Evolutionary conservation across 208 protist genomes (phyloP).

Genomic region (Blastocrithidia nonstop): DNA sequence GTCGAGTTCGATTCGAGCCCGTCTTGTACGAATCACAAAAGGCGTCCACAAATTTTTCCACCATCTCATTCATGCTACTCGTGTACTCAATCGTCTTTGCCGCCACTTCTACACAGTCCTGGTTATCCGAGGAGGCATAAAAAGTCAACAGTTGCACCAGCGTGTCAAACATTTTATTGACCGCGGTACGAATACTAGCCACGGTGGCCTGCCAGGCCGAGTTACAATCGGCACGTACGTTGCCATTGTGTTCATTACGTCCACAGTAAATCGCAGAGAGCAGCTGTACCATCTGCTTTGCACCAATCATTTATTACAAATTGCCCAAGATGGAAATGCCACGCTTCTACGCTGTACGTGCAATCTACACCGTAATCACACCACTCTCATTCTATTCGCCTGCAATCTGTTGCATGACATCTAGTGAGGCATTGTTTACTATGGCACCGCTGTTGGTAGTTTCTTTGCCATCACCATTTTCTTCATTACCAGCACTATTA

Average conservation of each 20-base stretch:
- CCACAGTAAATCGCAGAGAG: constrained; percentile 75
- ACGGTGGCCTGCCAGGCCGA: constrained; percentile 83
- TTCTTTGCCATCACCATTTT: background rate
- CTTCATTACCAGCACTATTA: constrained; percentile 4
- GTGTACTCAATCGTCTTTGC: constrained; percentile 83
- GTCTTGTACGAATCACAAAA: constrained; percentile 62
- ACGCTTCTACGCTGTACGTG: constrained; percentile 73
- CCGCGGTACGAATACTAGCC: constrained; percentile 66
- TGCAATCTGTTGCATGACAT: background rate
- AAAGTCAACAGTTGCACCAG: constrained; percentile 55
- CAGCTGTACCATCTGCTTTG: constrained; percentile 46
- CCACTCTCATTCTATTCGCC: constrained; percentile 6
- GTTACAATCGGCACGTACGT: constrained; percentile 64
- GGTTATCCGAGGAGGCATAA: constrained; percentile 57
- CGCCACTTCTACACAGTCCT: constrained; percentile 71
- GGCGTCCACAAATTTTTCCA: constrained; percentile 62
- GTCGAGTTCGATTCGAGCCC: constrained; percentile 32
- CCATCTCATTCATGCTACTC: constrained; percentile 65
- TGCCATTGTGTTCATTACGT: constrained; percentile 62
- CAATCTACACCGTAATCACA: constrained; percentile 62
- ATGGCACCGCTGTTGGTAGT: background rate
- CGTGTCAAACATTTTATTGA: constrained; percentile 79
- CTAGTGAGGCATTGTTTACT: too few relatives aligned
- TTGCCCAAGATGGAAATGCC: constrained; percentile 70
- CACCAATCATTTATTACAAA: constrained; percentile 69